Conservation (phyloP, 345 rosid species). For the Murraya koenigii region DNA sequence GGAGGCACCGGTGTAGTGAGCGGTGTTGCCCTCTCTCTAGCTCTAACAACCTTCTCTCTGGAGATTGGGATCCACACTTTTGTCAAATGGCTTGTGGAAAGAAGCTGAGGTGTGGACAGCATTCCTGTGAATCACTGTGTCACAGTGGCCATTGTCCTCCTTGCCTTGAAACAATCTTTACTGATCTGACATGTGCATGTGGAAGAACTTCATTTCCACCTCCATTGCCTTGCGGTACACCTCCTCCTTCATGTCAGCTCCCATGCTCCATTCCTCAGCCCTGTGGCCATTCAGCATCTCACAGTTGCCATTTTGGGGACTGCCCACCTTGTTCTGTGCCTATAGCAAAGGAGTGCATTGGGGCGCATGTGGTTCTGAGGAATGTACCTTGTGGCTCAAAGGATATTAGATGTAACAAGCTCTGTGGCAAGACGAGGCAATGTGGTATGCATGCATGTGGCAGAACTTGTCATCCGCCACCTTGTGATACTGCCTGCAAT, state of each 20-base stretch:
- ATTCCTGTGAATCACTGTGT: conserved; percentile 81
- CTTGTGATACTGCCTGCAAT: conserved; percentile 54
- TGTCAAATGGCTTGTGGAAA: conserved; percentile 89
- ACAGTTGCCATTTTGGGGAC: conserved; percentile 94
- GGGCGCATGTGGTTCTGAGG: conserved; percentile 91
- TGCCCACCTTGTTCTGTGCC: conserved; percentile 96
- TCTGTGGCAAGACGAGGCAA: conserved; percentile 88
- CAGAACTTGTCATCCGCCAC: conserved; percentile 71
- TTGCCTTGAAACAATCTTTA: conserved; percentile 84
- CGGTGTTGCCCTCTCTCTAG: conserved; percentile 88
- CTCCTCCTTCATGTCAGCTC: conserved; percentile 83
- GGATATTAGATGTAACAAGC: conserved; percentile 87
- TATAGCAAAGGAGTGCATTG: conserved; percentile 84
- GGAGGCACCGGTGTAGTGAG: conserved; percentile 92
- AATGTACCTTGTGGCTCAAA: conserved; percentile 95
- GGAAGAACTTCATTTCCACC: conserved; percentile 93
- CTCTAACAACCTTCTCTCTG: conserved; percentile 34
- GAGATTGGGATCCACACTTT: conserved; percentile 80
- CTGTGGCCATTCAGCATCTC: conserved; percentile 90
- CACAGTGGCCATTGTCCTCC: conserved; percentile 98
- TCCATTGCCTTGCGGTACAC: conserved; percentile 92
- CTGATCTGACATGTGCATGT: conserved; percentile 91
- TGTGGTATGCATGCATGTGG: conserved; percentile 97
- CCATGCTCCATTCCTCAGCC: conserved; percentile 74
- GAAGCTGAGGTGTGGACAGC: conserved; percentile 91